Evolutionary conservation across 23 red algal genomes (phyloP).

Genomic region (Gracilaria gracilis): DNA sequence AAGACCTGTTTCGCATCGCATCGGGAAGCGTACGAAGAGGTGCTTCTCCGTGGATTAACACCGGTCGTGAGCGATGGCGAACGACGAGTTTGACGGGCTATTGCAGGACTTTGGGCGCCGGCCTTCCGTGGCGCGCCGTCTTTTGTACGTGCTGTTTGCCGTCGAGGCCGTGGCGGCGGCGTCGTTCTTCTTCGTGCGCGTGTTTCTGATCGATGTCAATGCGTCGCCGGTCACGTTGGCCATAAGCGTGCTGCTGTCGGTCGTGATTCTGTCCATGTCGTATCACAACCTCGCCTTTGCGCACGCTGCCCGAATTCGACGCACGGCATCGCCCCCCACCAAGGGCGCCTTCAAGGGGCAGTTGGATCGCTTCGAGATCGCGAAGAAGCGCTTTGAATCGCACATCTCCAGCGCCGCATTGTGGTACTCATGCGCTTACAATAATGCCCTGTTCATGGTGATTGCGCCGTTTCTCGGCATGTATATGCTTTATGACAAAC

Average conservation of each 20-base stretch:
- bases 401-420: slow-evolving; percentile 46
- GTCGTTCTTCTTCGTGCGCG: slow-evolving; percentile 71
- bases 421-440: slow-evolving; percentile 64
- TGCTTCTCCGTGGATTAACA: no score
- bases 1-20: background rate
- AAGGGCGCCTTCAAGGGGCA: slow-evolving; percentile 74
- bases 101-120: slow-evolving; percentile 75
- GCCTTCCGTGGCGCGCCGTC: slow-evolving; percentile 31
- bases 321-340: slow-evolving; percentile 58
- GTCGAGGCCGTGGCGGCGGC: slow-evolving; percentile 35
- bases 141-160: slow-evolving; percentile 49
- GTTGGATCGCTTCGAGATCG: slow-evolving; percentile 18
- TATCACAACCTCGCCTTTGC: slow-evolving; percentile 79
- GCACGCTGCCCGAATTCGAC: slow-evolving; percentile 50
- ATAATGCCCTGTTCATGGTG: slow-evolving; percentile 73
- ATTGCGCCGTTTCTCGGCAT: slow-evolving; percentile 59
- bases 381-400: slow-evolving; percentile 37
- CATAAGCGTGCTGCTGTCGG: slow-evolving; percentile 1
- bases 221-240: slow-evolving; percentile 55
- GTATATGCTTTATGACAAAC: slow-evolving; percentile 61
- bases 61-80: background rate
- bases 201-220: slow-evolving; percentile 64
- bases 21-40: no score
- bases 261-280: slow-evolving; percentile 63
- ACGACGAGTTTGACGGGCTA: slow-evolving; percentile 71